Evolutionary conservation across 129 eudicot genomes (phyloP), one percentile per base, ranked within the genome.

Genomic region (Flaveria bidentis): DNA sequence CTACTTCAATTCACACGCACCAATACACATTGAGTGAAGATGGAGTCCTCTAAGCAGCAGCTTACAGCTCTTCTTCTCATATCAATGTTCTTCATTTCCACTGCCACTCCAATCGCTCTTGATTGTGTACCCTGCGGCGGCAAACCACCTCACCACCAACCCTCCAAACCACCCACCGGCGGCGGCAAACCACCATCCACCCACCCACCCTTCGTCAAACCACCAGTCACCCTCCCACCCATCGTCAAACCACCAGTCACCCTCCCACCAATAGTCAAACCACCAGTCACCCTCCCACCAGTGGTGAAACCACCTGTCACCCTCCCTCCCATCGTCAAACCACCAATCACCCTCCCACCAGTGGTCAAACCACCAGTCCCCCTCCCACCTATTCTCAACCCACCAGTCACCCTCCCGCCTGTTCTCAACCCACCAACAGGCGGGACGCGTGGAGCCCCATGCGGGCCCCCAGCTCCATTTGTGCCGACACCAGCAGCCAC

Each of bases 31-130:
- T 51, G 62, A 23, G 67, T 20, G 22, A 66, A 66, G 18, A 85
- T 85, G 88, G 86, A 86, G 75, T 76, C 90, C 75, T 72, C 85
- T 49, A 86, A 86, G 57, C 78, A 86, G 49, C 80, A 87, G 44
- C 80, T 87, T 78, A 82, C 88, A 42, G 83, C 93, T 41, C 83
- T 92, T 51, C 86, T 92, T 60, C 85, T 92, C 87, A 68, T 92
- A 62, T 92, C 86, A 67, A 85, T 89, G 84, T 75, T 92, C 75
- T 75, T 90, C 80, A 57, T 87, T 39, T 81, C 96, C 53, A 76
- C 51, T 20, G 87, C 87, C 76, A 73, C 83, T 58, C 88, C 91
- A 61, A 72, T 84, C 74, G 80, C 79, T 71, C 86, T 83, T 71
- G 97, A 82, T 45, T 92, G 96, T 81, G 93, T 75, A 8, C 71